phyloP scores from a whole-genome alignment of 1,284 basidiomycete genomes.

The Calocybe gambosa region DNA sequence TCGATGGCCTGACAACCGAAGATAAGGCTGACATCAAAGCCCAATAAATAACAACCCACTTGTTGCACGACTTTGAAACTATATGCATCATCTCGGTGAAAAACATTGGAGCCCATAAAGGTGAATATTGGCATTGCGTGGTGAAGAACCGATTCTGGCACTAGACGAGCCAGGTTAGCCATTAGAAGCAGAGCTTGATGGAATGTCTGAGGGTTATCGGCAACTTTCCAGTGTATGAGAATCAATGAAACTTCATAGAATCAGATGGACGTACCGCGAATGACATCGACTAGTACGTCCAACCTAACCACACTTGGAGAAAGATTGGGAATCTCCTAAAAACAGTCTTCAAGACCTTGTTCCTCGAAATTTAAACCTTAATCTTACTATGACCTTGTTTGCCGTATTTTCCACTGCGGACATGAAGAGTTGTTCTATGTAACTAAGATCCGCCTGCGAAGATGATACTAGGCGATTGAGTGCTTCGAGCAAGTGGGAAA shows the following conservation, averaged over 20 bases:
- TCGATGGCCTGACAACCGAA: slow-evolving; percentile 67
- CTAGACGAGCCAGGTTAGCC: slow-evolving; percentile 76
- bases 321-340: slow-evolving; percentile 40
- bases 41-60: slow-evolving; percentile 33
- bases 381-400: slow-evolving; percentile 51
- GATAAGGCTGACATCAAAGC: neutral
- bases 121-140: slow-evolving; percentile 99
- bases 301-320: slow-evolving; percentile 53
- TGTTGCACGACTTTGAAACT: slow-evolving; percentile 94
- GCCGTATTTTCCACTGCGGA: slow-evolving; percentile 72
- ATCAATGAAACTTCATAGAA: neutral
- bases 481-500: slow-evolving; percentile 71
- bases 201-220: slow-evolving; percentile 91
- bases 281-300: slow-evolving; percentile 82
- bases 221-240: slow-evolving; percentile 42
- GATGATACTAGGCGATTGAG: slow-evolving; percentile 55
- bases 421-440: slow-evolving; percentile 84
- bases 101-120: slow-evolving; percentile 95
- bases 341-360: neutral
- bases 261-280: slow-evolving; percentile 53
- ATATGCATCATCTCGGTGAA: slow-evolving; percentile 94
- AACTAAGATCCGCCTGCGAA: slow-evolving; percentile 60
- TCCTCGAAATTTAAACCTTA: neutral
- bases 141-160: slow-evolving; percentile 87
- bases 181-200: slow-evolving; percentile 91